Percentiles rank a stretch among this genome's conserved stretches.
Conservation (phyloP, 306 rosid genomes). For the Ormosia emarginata region DNA sequence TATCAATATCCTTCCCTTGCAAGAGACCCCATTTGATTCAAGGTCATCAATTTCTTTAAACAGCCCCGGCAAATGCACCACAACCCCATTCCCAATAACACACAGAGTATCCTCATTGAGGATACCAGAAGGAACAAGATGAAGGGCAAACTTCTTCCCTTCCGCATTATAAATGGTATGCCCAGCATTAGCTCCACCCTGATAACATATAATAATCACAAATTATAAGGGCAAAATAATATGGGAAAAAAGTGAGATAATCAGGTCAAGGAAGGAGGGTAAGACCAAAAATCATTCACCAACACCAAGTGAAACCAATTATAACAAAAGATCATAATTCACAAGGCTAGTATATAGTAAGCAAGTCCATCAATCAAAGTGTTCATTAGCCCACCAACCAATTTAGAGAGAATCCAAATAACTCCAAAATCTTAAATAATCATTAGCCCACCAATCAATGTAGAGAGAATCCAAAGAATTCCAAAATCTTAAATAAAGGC, state of each 20-base stretch:
- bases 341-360: neutral
- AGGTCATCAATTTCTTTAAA: constrained; percentile 85
- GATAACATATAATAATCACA: neutral
- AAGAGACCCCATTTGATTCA: constrained; percentile 76
- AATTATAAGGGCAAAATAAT: constrained; percentile 12
- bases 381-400: neutral
- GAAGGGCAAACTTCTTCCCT: constrained; percentile 97
- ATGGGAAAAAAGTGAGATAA: neutral
- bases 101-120: constrained; percentile 85
- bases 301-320: neutral
- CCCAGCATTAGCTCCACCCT: constrained; percentile 99
- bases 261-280: too few species aligned
- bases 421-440: neutral
- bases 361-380: neutral
- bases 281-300: neutral
- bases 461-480: neutral
- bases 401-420: neutral
- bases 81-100: constrained; percentile 96
- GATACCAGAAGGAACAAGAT: constrained; percentile 93
- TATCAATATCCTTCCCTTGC: constrained; percentile 84
- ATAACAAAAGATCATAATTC: neutral
- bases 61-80: constrained; percentile 83
- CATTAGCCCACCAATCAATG: neutral
- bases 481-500: neutral
- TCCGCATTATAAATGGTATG: constrained; percentile 93